These are phyloP conservation scores for Wickerhamomyces bovis DNA, from an alignment of 805 yeast genomes.

Conservation along the genomic window DNA sequence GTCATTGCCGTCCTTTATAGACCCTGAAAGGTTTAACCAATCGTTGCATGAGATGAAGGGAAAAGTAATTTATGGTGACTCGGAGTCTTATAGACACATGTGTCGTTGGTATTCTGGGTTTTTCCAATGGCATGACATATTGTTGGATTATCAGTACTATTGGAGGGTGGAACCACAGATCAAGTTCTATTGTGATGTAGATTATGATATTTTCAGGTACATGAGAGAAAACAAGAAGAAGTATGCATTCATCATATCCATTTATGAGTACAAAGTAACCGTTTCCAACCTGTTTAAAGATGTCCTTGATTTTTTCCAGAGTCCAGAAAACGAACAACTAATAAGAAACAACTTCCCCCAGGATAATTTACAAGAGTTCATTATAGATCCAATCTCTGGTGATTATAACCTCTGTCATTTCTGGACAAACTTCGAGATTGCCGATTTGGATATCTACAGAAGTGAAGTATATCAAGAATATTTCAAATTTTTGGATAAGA, in stretches of 20 bases:
- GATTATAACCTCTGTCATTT: constrained; percentile 82
- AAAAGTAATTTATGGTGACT: constrained; percentile 64
- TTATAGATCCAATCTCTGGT: constrained; percentile 59
- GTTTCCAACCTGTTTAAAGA: constrained; percentile 43
- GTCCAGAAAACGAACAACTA: constrained; percentile 2
- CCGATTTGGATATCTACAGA: constrained; percentile 70
- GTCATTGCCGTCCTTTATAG: constrained; percentile 81
- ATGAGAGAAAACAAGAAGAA: constrained; percentile 51
- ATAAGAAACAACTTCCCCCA: constrained; percentile 33
- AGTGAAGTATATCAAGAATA: constrained; percentile 60
- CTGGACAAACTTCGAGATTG: constrained; percentile 90
- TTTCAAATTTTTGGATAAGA: constrained; percentile 62
- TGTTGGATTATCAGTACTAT: constrained; percentile 73
- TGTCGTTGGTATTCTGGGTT: constrained; percentile 85
- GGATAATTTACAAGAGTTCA: constrained; percentile 61
- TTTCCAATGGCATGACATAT: constrained; percentile 64
- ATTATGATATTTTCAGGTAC: constrained; percentile 50
- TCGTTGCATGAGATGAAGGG: constrained; percentile 51
- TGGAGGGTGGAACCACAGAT: constrained; percentile 92
- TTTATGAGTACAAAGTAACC: constrained; percentile 57
- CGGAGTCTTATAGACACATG: constrained; percentile 80
- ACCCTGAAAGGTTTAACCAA: constrained; percentile 59
- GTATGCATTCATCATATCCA: constrained; percentile 71
- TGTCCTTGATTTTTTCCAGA: constrained; percentile 9
- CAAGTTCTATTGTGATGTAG: constrained; percentile 67